Conservation (phyloP, 345 rosid genomes). For the Pugionium cornutum region DNA sequence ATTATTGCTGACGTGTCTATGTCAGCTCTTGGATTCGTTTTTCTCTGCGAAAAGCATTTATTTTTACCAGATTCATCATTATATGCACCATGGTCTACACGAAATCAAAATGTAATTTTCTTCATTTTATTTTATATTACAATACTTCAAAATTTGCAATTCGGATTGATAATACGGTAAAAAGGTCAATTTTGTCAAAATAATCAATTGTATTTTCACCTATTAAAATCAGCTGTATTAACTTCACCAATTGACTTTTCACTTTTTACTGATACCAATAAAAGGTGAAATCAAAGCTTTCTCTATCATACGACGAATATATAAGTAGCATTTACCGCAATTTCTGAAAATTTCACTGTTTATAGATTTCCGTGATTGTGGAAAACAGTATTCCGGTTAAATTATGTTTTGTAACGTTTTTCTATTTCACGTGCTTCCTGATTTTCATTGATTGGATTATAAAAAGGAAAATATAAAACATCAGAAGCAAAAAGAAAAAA, state of each 20-base stretch:
- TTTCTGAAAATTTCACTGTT: not conserved
- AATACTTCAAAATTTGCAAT: no score
- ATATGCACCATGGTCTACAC: no score
- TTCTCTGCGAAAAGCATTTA: slow-evolving; percentile 24
- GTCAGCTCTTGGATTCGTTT: slow-evolving; percentile 38
- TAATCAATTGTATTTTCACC: not conserved
- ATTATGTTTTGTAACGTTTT: slow-evolving; percentile 15
- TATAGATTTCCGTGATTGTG: not conserved
- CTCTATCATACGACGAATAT: no score
- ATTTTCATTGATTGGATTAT: not conserved
- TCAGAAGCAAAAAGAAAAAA: not conserved
- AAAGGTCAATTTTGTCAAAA: no score
- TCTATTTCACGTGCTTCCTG: not conserved
- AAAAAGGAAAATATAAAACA: not conserved
- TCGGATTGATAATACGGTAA: no score
- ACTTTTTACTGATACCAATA: not conserved
- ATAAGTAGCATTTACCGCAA: no score
- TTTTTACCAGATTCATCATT: slow-evolving; percentile 33
- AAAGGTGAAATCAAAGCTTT: no score
- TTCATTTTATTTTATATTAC: no score
- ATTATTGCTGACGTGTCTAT: slow-evolving; percentile 31
- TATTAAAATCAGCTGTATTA: not conserved
- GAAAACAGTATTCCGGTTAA: not conserved
- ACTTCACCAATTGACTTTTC: not conserved
- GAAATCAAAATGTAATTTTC: no score